A percentile compares a stretch with the other conserved stretches of the same genome.
These are phyloP conservation scores for Monosporascus cannonballus DNA, from an alignment of 2,329 filamentous ascomycete species.

Conservation along the genomic window DNA sequence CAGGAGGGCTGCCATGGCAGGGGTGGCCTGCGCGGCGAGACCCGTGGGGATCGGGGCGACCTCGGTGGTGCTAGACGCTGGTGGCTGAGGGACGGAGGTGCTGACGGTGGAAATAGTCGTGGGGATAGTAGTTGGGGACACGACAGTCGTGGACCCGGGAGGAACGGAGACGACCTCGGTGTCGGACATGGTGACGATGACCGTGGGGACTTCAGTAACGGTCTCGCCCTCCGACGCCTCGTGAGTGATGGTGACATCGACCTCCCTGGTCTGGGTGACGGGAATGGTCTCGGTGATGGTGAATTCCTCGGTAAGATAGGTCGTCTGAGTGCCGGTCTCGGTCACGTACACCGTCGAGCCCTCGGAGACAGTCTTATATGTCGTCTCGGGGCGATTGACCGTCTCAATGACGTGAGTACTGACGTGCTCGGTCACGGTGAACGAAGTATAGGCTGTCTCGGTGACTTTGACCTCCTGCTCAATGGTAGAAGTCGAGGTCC, in stretches of 20 bases:
- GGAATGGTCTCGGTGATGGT: constrained; percentile 34
- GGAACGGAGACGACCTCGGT: constrained; percentile 27
- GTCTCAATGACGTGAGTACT: constrained; percentile 28
- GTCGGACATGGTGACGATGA: constrained; percentile 24
- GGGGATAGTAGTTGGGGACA: constrained; percentile 1
- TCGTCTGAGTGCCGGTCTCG: constrained; percentile 35
- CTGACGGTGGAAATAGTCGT: constrained; percentile 10
- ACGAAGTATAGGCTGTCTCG: constrained; percentile 25
- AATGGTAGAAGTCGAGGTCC: constrained; percentile 33
- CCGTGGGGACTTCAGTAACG: constrained; percentile 27
- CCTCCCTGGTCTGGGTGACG: constrained; percentile 32
- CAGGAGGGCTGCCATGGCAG: constrained; percentile 18
- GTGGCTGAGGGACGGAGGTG: constrained; percentile 6
- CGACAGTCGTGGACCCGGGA: constrained; percentile 12
- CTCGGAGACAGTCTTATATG: constrained; percentile 36
- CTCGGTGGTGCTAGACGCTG: neutral
- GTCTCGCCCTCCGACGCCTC: constrained; percentile 26
- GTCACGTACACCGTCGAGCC: constrained; percentile 36
- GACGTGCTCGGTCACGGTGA: constrained; percentile 22
- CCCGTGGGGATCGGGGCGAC: constrained; percentile 8
- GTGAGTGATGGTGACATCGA: constrained; percentile 36
- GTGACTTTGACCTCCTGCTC: constrained; percentile 25
- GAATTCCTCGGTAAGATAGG: constrained; percentile 30
- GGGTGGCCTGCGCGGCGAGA: constrained; percentile 14
- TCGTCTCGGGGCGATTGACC: constrained; percentile 32